phyloP scores from a whole-genome alignment of 805 yeast genomes.

The Spencermartinsiella europaea region DNA sequence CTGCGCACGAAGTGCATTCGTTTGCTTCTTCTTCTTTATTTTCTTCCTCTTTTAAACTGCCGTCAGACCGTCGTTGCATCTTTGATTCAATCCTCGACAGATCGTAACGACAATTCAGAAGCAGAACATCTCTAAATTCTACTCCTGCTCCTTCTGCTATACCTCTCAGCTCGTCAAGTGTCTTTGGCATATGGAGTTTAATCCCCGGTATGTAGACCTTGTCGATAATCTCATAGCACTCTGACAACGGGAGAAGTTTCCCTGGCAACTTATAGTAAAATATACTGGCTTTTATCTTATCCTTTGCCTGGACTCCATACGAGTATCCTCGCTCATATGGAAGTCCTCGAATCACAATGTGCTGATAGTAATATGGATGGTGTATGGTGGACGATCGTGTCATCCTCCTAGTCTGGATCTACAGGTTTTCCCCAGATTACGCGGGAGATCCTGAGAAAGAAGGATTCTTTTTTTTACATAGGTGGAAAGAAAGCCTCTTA shows the following conservation, averaged over 20 bases:
- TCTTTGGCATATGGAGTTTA: conserved; percentile 1
- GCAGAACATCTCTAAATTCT: conserved; percentile 3
- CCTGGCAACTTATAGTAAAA: conserved; percentile 3
- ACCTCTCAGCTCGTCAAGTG: conserved; percentile 7
- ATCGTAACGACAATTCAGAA: conserved; percentile 6
- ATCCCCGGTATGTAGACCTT: conserved; percentile 2
- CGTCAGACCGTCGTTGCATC: not conserved
- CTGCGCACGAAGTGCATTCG: conserved; percentile 6
- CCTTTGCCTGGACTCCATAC: conserved; percentile 2
- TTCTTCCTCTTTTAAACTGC: not conserved
- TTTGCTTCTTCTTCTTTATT: conserved; percentile 4
- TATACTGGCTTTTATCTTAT: not conserved
- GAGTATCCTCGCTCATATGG: conserved; percentile 9
- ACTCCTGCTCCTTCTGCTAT: conserved; percentile 6
- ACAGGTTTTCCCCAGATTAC: no score
- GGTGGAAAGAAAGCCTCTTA: no score
- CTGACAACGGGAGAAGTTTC: conserved; percentile 3
- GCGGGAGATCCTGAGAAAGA: no score
- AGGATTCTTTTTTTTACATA: no score
- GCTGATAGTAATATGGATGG: conserved; percentile 6
- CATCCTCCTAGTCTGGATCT: no score
- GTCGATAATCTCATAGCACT: conserved; percentile 3
- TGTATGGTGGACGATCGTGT: no score
- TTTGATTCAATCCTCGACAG: conserved; percentile 3
- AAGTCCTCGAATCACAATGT: conserved; percentile 2